These are phyloP conservation scores for Coprinellus aureogranulatus DNA, from an alignment of 768 basidiomycete species.

Conservation along the genomic window DNA sequence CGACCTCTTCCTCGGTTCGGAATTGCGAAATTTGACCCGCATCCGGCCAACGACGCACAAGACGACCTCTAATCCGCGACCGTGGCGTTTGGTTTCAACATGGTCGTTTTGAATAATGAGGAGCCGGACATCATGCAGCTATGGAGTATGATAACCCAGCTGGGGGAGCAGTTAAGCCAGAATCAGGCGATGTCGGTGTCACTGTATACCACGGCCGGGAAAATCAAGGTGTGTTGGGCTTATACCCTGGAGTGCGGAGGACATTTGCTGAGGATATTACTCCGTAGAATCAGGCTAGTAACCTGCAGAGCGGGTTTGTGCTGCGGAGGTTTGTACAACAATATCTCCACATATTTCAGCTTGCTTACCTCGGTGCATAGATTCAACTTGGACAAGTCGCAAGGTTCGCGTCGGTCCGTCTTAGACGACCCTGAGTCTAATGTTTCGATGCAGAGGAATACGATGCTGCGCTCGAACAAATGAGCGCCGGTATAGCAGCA, in stretches of 20 bases:
- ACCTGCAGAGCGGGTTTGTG: conserved; percentile 90
- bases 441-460: conserved; percentile 67
- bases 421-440: neutral
- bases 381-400: conserved; percentile 85
- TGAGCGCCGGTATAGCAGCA: conserved; percentile 72
- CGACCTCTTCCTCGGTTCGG: too few species aligned
- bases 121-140: conserved; percentile 64
- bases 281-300: conserved; percentile 75
- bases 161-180: conserved; percentile 78
- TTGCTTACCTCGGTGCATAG: conserved; percentile 37
- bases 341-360: neutral
- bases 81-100: conserved; percentile 16
- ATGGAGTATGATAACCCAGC: conserved; percentile 68
- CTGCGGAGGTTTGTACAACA: conserved; percentile 60
- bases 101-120: conserved; percentile 57
- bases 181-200: conserved; percentile 72
- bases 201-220: conserved; percentile 69
- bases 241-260: neutral
- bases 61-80: too few species aligned
- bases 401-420: conserved; percentile 48
- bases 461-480: conserved; percentile 82
- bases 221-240: conserved; percentile 71
- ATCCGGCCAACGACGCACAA: too few species aligned
- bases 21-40: too few species aligned
- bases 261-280: neutral